These are phyloP conservation scores for Thinopyrum elongatum DNA, from an alignment of 176 grass and related monocot genomes.

Conservation along the genomic window DNA sequence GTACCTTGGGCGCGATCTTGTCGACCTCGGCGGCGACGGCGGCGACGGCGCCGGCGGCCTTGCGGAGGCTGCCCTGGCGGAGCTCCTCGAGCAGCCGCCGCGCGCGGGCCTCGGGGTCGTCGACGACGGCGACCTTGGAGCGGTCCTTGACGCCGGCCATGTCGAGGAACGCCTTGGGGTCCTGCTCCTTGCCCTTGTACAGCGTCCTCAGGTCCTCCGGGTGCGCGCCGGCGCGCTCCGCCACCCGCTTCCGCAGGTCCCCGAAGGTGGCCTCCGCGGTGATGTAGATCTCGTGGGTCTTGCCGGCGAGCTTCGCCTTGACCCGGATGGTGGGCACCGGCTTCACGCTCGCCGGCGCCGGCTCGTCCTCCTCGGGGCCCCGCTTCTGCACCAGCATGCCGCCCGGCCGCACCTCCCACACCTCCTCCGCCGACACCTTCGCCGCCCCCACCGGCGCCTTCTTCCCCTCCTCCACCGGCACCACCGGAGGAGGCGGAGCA, in stretches of 20 bases:
- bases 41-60: conserved; percentile 66
- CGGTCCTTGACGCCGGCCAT: conserved; percentile 77
- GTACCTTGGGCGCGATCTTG: conserved; percentile 83
- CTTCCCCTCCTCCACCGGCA: neutral
- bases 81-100: conserved; percentile 86
- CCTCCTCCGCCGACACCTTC: conserved; percentile 57
- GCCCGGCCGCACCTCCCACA: conserved; percentile 90
- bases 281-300: conserved; percentile 96
- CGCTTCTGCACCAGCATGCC: conserved; percentile 98
- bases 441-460: neutral
- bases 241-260: conserved; percentile 80
- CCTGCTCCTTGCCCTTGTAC: conserved; percentile 90
- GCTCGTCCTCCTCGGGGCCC: conserved; percentile 42
- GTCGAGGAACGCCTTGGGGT: conserved; percentile 88
- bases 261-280: conserved; percentile 83
- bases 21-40: conserved; percentile 81
- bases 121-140: conserved; percentile 72
- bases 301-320: conserved; percentile 77
- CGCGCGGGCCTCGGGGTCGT: conserved; percentile 78
- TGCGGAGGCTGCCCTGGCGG: conserved; percentile 57
- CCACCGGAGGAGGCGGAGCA: neutral
- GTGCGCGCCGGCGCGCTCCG: conserved; percentile 64
- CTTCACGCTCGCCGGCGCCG: conserved; percentile 24
- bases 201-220: conserved; percentile 83
- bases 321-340: conserved; percentile 81